Evolutionary conservation across 805 yeast genomes (phyloP), one percentile per base, ranked within the genome.

Genomic region (Zygoascus bituminiphila): DNA sequence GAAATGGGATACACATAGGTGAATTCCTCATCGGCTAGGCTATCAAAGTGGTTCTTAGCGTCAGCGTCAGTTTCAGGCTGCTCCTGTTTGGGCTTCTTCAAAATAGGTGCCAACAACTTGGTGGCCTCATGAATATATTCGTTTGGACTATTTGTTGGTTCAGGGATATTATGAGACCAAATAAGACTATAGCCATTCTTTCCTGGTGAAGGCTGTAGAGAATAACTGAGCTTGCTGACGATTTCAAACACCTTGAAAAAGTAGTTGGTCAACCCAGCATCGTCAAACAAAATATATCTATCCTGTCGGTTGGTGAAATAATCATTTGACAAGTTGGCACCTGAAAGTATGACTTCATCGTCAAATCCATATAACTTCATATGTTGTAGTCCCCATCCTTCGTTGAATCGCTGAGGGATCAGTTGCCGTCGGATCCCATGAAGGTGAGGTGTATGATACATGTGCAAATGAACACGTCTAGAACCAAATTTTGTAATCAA

Each of bases 341-440:
- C 98, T 15, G 85, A 77, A 26, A 93, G 72, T 17, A 93, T 76
- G 38, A 93, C 79, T 61, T 89, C 96, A 58, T 88, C 79, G 63
- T 93, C 98, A 59, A 89, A 81, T 1, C 98, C 98, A 63, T 93
- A 93, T 24, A 93, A 75, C 63, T 93, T 93, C 98, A 93, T 93
- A 62, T 93, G 98, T 64, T 93, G 98, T 45, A 93, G 73, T 0
- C 98, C 98, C 57, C 76, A 72, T 2, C 94, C 89, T 67, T 93
- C 98, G 64, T 89, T 88, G 54, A 91, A 72, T 53, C 98, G 74
- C 51, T 76, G 82, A 0, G 98, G 98, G 2, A 88, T 73, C 40
- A 84, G 42, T 7, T 67, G 55, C 59, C 81, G 80, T 49, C 77
- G 75, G 51, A 86, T 60, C 0, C 95, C 95, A 36, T 75, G 69